These are phyloP conservation scores for Carex scoparia DNA, from an alignment of 176 grass and related monocot genomes.

Conservation along the genomic window DNA sequence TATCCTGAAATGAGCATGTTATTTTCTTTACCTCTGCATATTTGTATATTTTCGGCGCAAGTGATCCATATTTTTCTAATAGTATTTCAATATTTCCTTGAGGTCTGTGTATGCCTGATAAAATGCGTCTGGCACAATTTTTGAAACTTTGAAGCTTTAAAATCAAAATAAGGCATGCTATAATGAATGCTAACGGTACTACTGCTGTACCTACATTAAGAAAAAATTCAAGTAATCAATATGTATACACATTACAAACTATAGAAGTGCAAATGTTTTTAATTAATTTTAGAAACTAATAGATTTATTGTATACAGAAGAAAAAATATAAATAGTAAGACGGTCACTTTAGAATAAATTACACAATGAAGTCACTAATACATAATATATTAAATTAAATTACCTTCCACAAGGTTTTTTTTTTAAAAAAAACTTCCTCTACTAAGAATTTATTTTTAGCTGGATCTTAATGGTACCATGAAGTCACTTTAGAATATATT, in stretches of 20 bases:
- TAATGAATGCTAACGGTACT: not conserved
- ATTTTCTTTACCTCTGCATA: conserved; percentile 55
- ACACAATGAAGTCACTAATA: not conserved
- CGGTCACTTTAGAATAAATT: not conserved
- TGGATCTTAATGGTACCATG: not conserved
- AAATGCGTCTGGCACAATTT: not conserved
- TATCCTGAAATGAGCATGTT: conserved; percentile 38
- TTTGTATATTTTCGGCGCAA: conserved; percentile 38
- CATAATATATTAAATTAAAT: not conserved
- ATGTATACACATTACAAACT: no score
- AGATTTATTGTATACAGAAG: not conserved
- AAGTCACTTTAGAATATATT: no score
- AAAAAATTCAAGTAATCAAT: no score
- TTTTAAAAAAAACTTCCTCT: no score
- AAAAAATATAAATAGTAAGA: not conserved
- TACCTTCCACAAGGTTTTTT: not conserved
- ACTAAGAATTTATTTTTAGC: not conserved
- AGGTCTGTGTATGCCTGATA: not conserved
- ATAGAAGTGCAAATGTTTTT: no score
- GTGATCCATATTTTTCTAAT: conserved; percentile 29
- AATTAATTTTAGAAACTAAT: not conserved
- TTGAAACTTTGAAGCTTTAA: not conserved
- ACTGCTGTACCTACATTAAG: no score
- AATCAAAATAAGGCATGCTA: not conserved
- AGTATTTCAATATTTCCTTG: conserved; percentile 30